Evolutionary conservation across 345 rosid species (phyloP), one percentile per base, ranked within the genome.

Genomic region (Eucalyptus urophylla): DNA sequence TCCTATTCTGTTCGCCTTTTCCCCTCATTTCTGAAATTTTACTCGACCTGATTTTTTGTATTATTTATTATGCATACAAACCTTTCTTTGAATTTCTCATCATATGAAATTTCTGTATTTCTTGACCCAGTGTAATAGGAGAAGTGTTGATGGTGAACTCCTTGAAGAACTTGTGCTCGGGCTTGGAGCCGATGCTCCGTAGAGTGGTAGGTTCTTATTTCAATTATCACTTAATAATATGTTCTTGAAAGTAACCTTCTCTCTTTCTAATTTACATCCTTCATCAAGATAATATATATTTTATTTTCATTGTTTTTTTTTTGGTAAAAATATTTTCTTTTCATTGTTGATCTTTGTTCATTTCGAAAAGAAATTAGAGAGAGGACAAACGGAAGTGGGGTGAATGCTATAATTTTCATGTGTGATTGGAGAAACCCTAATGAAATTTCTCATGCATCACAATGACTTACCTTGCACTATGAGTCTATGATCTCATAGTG

Each of bases 161-260:
- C 87, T 60, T 94, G 65, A 86, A 92, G 88, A 91, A 89, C 76
- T 88, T 97, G 24, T 90, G 92, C 45, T 33, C 92, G n/a, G 94
- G 96, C 88, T 89, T 97, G 85, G 99, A 96, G 92, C 99, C 99
- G 12, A 29, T 95, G 92, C 91, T 97, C 45, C 91, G 99, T 90
- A 95, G 90, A 91, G 98, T 97, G 96, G 99, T 97, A 95, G 86
- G 94, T 49, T 10, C 8, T 19, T 24, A 49, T 60, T n/a, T 50
- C 25, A 31, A 49, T 85, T 14, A 19, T 54, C 24, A 22, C 43
- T 54, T 53, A 3, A 19, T 51, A 24, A 31, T 51, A 51, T 50
- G 29, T 51, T 58, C 17, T 86, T 86, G 67, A n/a, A 86, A 86
- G 65, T 11, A 37, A 31, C 60, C 80, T n/a, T 33, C 54, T 65